Base-by-base conservation (phyloP, 2,329 filamentous ascomycete genomes). In the Alternaria conjuncta region DNA sequence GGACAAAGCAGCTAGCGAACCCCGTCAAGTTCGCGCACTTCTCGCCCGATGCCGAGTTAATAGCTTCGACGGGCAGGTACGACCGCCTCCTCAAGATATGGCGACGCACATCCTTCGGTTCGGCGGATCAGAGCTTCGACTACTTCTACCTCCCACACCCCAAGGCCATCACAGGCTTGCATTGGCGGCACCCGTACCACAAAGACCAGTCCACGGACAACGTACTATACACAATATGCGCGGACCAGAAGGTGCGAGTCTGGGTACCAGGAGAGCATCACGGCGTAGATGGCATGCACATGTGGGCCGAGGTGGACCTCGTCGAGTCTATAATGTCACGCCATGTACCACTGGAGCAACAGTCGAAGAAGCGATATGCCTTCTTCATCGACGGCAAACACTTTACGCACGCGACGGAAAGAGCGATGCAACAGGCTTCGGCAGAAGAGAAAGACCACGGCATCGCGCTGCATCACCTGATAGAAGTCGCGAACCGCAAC, bases 31-130 rank as follows among this genome's bases (percentile, higher is more conserved):
- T 90, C 61, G 94, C 94, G 3, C 84, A 86, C 9, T 89, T 97
- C 70, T 97, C 95, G 2, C 93, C 93, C 67, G 95, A 97, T 78
- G 94, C 93, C 12, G 90, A 90, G 20, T 89, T 97, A 64, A 93
- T 98, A 57, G 95, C 94, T 18, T 94, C 92, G 2, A 87, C 92
- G 12, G 92, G 93, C 45, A 84, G 86, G 54, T 88, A 92, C 75
- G 96, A 98, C 79, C 87, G 90, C 55, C 83, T 98, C 20, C 89
- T 97, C 69, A 98, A 99, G 81, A 87, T 98, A 72, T 99, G 96
- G 96, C 89, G 94, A 67, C 88, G 95, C 57, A 83, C 97, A 23
- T 92, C 91, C 9, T 97, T 95, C 76, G 93, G 93, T 13, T 87
- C 89, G 1, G 90, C 93, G 61, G 91, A 96, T 70, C 91, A 93